These are phyloP conservation scores for Fusarium clavum DNA, from an alignment of 2,329 filamentous ascomycete species.

Conservation along the genomic window DNA sequence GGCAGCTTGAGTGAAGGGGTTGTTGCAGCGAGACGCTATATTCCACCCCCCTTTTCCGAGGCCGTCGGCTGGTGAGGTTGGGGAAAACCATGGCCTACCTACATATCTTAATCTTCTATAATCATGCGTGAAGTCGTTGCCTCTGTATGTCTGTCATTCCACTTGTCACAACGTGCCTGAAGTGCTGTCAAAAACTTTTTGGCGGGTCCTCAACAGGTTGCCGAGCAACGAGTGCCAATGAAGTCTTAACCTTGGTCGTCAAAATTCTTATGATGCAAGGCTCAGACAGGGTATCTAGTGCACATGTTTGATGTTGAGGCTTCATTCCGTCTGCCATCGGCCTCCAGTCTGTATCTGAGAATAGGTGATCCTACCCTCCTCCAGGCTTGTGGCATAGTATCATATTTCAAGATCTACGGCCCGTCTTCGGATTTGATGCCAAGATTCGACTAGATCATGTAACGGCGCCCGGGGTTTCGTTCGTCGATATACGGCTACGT, in stretches of 20 bases:
- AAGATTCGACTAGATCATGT: conserved; percentile 29
- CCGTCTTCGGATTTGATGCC: conserved; percentile 34
- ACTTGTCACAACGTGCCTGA: background rate
- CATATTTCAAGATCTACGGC: conserved; percentile 22
- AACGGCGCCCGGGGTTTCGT: conserved; percentile 23
- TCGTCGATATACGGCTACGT: background rate
- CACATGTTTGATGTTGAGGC: background rate
- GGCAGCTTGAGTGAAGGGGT: conserved; percentile 72
- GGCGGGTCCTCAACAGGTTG: background rate
- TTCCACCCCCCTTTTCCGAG: conserved; percentile 91
- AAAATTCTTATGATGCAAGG: background rate
- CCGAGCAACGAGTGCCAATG: background rate
- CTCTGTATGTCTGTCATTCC: background rate
- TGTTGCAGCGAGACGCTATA: conserved; percentile 76
- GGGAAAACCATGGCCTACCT: conserved; percentile 86
- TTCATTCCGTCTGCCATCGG: conserved; percentile 2
- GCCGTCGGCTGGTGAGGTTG: conserved; percentile 90
- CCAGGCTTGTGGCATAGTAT: background rate
- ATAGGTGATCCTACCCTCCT: conserved; percentile 2
- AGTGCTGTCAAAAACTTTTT: background rate
- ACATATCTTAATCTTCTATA: conserved; percentile 61
- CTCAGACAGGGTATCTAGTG: background rate
- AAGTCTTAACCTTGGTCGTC: background rate
- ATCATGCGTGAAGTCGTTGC: background rate
- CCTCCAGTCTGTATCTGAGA: conserved; percentile 8